These are phyloP conservation scores for Trichosporon inkin DNA, from an alignment of 1,284 basidiomycete genomes.

Conservation along the genomic window DNA sequence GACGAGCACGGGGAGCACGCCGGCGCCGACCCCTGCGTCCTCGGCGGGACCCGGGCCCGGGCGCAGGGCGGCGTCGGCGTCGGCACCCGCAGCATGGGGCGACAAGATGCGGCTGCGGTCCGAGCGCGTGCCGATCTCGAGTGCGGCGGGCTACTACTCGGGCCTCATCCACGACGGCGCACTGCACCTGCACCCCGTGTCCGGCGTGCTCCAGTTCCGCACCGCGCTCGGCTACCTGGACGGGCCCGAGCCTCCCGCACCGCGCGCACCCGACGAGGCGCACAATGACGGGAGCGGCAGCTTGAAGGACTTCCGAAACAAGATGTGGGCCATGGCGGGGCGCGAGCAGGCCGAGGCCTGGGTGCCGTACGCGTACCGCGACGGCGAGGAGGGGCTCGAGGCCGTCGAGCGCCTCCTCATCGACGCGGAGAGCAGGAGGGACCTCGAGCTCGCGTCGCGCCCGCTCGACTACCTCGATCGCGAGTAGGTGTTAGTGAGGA, in stretches of 20 bases:
- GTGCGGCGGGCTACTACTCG: conserved; percentile 36
- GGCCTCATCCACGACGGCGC: conserved; percentile 46
- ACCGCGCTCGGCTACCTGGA: conserved; percentile 45
- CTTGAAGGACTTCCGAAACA: conserved; percentile 48
- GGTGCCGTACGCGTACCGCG: conserved; percentile 44
- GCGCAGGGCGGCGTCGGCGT: not conserved
- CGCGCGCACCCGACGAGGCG: conserved; percentile 31
- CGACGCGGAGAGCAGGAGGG: conserved; percentile 29
- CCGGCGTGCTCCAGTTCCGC: conserved; percentile 42
- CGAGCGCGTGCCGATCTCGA: conserved; percentile 39
- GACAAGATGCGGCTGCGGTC: conserved; percentile 45
- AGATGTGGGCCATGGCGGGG: conserved; percentile 42
- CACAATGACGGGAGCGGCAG: conserved; percentile 46
- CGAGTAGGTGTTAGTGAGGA: not conserved
- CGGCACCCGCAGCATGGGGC: conserved; percentile 39
- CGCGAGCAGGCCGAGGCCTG: conserved; percentile 45
- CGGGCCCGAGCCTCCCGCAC: conserved; percentile 13
- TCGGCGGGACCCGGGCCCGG: too few species aligned
- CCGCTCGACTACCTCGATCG: conserved; percentile 43
- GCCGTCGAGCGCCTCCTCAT: conserved; percentile 36
- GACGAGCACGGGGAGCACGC: conserved; percentile 11
- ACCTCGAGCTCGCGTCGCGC: conserved; percentile 37
- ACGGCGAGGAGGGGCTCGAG: conserved; percentile 32
- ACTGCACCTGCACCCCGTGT: conserved; percentile 45
- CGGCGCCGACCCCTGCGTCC: conserved; percentile 13